Base-by-base conservation (phyloP, 495 filamentous ascomycete genomes). In the Aspergillus steynii region DNA sequence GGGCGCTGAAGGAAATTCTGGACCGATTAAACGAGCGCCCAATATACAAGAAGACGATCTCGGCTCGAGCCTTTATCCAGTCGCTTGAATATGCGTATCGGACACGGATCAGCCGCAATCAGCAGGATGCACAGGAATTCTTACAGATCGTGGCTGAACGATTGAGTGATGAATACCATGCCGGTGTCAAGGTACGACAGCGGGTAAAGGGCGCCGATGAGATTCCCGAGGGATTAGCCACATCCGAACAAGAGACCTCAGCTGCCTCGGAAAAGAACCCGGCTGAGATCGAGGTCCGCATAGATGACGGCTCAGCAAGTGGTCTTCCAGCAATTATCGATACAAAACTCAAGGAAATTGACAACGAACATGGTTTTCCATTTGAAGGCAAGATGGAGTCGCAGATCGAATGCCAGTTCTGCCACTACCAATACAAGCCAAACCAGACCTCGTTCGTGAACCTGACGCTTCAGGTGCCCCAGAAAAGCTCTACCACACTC, bases 61-160 rank as follows among this genome's bases (percentile, higher is more conserved):
- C 93, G 15, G 91, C 93, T 26, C 83, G 82, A 3, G 77, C 79
- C 1, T 98, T 99, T 69, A 86, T 99, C 20, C 72, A 81, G 56
- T 85, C 87, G 0, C 76, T 99, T 29, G 95, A 99, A 75, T 80
- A 80, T 45, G 92, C 94, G 4, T 99, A 96, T 70, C 83, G 86
- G 31, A 92, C 93, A 61, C 86, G 89, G 48, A 94, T 99, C 68
- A 96, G 90, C 67, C 88, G 95, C 51, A 88, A 91, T 60, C 96
- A 99, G 71, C 96, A 99, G 74, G 95, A 99, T 77, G 95, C 95
- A n/a, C 95, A 99, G 69, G 95, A 99, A 71, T 96, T 99, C 60
- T 67, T 99, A 56, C 95, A 99, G 74, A 85, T 98, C 52, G 88
- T 99, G 25, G 87, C 91, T 4, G 96, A 99, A 75, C 83, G 93